phyloP scores from a whole-genome alignment of 2,329 filamentous ascomycete genomes.

The Fusarium drepaniforme region DNA sequence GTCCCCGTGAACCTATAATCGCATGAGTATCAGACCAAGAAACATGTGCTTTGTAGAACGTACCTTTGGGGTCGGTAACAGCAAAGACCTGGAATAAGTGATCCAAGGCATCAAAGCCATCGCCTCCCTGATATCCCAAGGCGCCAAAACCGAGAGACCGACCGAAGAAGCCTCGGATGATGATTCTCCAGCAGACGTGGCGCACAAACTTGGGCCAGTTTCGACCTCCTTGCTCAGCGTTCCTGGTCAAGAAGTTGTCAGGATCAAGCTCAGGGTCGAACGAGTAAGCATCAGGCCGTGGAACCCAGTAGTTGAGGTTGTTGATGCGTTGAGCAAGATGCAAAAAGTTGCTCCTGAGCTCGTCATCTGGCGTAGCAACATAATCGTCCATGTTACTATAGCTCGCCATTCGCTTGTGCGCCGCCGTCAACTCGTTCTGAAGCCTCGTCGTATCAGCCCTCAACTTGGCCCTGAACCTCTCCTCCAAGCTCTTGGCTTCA shows the following conservation, averaged over 20 bases:
- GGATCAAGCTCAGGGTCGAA: constrained; percentile 12
- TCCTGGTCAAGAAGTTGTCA: constrained; percentile 9
- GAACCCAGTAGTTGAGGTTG: constrained; percentile 20
- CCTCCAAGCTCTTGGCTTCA: background rate
- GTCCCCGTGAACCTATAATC: constrained; percentile 2
- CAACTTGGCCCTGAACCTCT: background rate
- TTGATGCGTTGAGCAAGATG: constrained; percentile 7
- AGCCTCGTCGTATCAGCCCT: constrained; percentile 1
- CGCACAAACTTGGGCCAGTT: constrained; percentile 26
- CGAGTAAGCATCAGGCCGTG: background rate
- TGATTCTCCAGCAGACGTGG: constrained; percentile 17
- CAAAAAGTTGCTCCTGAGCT: constrained; percentile 10
- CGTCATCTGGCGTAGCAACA: constrained; percentile 12
- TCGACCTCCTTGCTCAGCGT: constrained; percentile 16
- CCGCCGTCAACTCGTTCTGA: background rate
- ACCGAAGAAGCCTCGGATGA: constrained; percentile 15
- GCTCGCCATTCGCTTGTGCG: constrained; percentile 16
- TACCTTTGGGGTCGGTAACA: constrained; percentile 3
- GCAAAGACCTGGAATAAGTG: constrained; percentile 16
- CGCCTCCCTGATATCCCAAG: constrained; percentile 2
- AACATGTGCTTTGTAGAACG: background rate
- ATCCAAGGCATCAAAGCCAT: constrained; percentile 17
- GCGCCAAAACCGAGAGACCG: constrained; percentile 21
- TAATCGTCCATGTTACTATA: constrained; percentile 15
- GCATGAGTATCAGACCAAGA: constrained; percentile 3